A percentile compares a stretch with the other conserved stretches of the same genome.
Conservation (phyloP, 2,329 filamentous ascomycete species). For the Chaetothyriales sp. region DNA sequence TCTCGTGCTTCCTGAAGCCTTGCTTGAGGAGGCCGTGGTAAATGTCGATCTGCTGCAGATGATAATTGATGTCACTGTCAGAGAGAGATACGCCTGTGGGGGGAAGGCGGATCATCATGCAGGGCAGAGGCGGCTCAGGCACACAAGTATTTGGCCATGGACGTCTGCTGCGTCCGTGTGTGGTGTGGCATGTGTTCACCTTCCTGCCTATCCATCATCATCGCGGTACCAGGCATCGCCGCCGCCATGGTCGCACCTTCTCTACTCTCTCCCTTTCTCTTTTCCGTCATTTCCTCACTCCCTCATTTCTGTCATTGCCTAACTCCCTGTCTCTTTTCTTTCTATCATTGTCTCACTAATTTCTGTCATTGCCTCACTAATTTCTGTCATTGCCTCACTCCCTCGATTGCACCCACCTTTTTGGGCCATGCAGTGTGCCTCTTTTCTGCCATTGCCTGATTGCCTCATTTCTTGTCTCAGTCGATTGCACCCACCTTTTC, state of each 20-base stretch:
- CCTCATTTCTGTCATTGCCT: not conserved
- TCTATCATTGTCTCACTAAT: too few species aligned
- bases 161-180: not conserved
- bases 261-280: not conserved
- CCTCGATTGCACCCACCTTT: too few species aligned
- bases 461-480: too few species aligned
- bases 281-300: not conserved
- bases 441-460: too few species aligned
- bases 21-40: slow-evolving; percentile 14
- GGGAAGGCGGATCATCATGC: slow-evolving; percentile 24
- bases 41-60: slow-evolving; percentile 19
- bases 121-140: not conserved
- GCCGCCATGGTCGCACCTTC: not conserved
- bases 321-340: not conserved
- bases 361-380: too few species aligned
- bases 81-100: slow-evolving; percentile 23
- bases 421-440: too few species aligned
- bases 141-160: not conserved
- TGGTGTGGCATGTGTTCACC: not conserved
- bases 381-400: too few species aligned
- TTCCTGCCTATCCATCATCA: too few species aligned
- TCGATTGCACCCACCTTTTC: too few species aligned
- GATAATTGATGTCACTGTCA: slow-evolving; percentile 23
- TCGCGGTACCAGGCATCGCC: too few species aligned
- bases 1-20: slow-evolving; percentile 16